These are phyloP conservation scores for Camellia sinensis DNA, from an alignment of 148 eudicot species.

Conservation along the genomic window DNA sequence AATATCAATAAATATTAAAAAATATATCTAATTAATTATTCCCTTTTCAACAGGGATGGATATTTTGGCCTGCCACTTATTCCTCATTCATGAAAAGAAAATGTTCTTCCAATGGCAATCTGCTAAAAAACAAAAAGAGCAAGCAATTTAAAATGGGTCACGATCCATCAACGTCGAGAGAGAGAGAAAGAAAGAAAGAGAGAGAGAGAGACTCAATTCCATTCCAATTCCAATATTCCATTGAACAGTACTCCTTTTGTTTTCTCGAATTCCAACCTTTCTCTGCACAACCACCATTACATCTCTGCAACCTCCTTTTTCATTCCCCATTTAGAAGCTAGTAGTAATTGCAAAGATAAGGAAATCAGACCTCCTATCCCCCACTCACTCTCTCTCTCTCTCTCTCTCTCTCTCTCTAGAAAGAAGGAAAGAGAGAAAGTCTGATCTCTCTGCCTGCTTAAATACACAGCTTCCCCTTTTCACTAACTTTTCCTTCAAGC, in stretches of 20 bases:
- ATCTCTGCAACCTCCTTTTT: slow-evolving; percentile 11
- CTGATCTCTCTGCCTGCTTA: slow-evolving; percentile 28
- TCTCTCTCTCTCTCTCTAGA: background rate
- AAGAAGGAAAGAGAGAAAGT: no score
- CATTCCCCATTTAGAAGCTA: background rate
- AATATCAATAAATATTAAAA: no score
- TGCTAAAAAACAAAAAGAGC: background rate
- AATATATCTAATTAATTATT: no score
- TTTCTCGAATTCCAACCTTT: slow-evolving; percentile 53
- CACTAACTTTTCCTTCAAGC: slow-evolving; percentile 34
- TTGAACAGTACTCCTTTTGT: slow-evolving; percentile 42
- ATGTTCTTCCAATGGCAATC: background rate
- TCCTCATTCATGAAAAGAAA: background rate
- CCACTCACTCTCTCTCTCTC: background rate
- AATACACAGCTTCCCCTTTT: slow-evolving; percentile 35
- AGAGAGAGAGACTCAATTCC: slow-evolving; percentile 20
- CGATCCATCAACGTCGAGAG: background rate
- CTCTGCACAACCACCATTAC: slow-evolving; percentile 19
- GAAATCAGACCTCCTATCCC: background rate
- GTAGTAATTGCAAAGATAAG: background rate
- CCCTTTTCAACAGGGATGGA: background rate
- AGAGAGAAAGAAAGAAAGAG: background rate
- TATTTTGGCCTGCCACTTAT: background rate
- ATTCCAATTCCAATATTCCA: slow-evolving; percentile 34
- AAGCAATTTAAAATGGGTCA: slow-evolving; percentile 15